phyloP scores from a whole-genome alignment of 768 basidiomycete species.

The Trametes maxima region DNA sequence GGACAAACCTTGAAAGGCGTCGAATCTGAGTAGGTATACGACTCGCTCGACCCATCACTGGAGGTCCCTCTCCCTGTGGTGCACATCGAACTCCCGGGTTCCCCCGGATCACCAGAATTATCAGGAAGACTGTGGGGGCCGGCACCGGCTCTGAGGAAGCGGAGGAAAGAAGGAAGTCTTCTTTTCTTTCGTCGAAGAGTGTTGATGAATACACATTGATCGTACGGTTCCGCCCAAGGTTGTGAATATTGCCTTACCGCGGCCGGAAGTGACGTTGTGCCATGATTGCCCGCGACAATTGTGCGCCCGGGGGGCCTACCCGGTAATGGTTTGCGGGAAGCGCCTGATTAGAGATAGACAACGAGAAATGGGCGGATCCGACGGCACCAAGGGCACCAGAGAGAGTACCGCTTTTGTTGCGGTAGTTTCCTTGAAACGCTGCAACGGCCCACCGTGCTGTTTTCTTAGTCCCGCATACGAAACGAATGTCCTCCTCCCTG shows the following conservation, averaged over 20 bases:
- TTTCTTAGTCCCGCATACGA: constrained; percentile 10
- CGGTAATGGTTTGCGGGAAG: neutral
- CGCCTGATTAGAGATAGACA: constrained; percentile 4
- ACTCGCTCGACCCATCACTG: too few species aligned
- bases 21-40: too few species aligned
- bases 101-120: neutral
- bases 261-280: neutral
- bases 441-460: constrained; percentile 11
- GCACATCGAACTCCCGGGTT: too few species aligned
- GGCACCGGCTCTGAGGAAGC: constrained; percentile 8
- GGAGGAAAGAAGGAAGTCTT: neutral
- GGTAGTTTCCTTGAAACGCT: neutral
- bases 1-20: neutral
- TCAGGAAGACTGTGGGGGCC: constrained; percentile 13
- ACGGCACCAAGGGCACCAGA: neutral
- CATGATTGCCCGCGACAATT: too few species aligned
- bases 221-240: neutral
- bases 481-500: neutral
- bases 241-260: neutral
- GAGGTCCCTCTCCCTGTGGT: too few species aligned
- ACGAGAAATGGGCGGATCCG: neutral
- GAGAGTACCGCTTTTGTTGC: neutral
- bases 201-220: constrained; percentile 23
- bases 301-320: neutral
- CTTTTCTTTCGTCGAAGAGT: constrained; percentile 18